Evolutionary conservation across 139 green algal genomes (phyloP).

Genomic region (Dunaliella sp.): DNA sequence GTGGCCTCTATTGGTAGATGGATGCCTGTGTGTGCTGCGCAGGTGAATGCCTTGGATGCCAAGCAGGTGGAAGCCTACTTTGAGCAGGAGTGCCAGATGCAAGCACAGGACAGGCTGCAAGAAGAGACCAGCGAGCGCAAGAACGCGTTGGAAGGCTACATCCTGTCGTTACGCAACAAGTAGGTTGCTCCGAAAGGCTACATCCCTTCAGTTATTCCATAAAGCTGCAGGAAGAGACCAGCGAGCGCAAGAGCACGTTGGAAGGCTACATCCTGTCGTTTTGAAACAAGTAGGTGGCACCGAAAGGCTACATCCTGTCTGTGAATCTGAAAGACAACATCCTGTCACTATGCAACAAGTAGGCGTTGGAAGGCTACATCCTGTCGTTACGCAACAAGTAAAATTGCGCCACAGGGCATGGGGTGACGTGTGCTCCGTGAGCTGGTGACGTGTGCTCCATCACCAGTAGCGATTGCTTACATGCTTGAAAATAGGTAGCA

Average conservation of each 20-base stretch:
- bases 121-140: conserved; percentile 95
- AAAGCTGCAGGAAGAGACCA: conserved; percentile 92
- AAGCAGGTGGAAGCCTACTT: conserved; percentile 46
- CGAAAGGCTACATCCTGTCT: too few relatives aligned
- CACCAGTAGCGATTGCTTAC: too few relatives aligned
- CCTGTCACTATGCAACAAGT: conserved; percentile 97
- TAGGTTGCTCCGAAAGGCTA: too few relatives aligned
- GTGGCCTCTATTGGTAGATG: not conserved
- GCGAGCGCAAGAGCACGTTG: conserved; percentile 93
- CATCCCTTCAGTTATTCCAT: too few relatives aligned
- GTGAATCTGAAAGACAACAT: too few relatives aligned
- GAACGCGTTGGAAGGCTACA: conserved; percentile 95
- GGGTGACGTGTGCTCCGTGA: too few relatives aligned
- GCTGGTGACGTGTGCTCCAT: too few relatives aligned
- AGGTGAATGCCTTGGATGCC: conserved; percentile 14
- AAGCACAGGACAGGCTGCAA: conserved; percentile 75
- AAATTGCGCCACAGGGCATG: too few relatives aligned
- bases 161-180: conserved; percentile 82
- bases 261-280: conserved; percentile 94
- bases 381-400: conserved; percentile 76
- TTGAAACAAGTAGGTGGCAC: conserved; percentile 58
- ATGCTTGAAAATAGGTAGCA: too few relatives aligned
- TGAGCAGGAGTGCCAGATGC: conserved; percentile 57
- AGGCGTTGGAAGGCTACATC: conserved; percentile 94
- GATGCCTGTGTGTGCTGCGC: not conserved